Conservation (phyloP, 192 early-diverging fungal genomes). For the Coemansia sp. region DNA sequence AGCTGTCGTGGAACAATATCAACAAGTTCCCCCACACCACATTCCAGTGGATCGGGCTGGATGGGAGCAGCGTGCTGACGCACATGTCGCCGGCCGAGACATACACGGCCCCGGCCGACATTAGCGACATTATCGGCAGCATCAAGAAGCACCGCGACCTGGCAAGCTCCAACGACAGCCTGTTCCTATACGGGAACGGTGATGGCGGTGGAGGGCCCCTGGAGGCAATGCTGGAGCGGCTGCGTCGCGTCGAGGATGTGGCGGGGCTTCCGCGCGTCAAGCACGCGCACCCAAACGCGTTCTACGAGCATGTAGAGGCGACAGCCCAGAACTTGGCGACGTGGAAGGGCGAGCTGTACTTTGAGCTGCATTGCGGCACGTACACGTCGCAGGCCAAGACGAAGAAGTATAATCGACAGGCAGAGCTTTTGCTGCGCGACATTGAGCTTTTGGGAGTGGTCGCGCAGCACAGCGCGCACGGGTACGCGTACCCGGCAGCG, state of each 20-base stretch:
- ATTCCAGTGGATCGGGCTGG: slow-evolving; percentile 88
- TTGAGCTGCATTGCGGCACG: slow-evolving; percentile 97
- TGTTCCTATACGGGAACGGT: slow-evolving; percentile 92
- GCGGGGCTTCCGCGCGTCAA: slow-evolving; percentile 71
- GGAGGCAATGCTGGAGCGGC: slow-evolving; percentile 76
- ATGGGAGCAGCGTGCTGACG: slow-evolving; percentile 76
- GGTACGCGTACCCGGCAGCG: slow-evolving; percentile 61
- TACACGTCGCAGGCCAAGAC: slow-evolving; percentile 87
- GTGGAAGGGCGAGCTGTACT: slow-evolving; percentile 98
- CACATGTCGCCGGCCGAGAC: slow-evolving; percentile 93
- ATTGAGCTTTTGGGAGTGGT: slow-evolving; percentile 70
- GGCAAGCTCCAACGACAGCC: slow-evolving; percentile 74
- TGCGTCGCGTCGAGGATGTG: slow-evolving; percentile 66
- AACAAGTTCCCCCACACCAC: slow-evolving; percentile 98
- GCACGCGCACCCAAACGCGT: slow-evolving; percentile 70
- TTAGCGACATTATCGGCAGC: slow-evolving; percentile 54
- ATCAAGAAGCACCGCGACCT: slow-evolving; percentile 87
- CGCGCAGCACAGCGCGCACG: slow-evolving; percentile 7
- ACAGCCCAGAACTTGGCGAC: slow-evolving; percentile 60
- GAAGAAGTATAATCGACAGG: slow-evolving; percentile 81
- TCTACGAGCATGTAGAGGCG: slow-evolving; percentile 76
- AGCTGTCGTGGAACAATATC: slow-evolving; percentile 98
- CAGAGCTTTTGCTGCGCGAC: slow-evolving; percentile 79
- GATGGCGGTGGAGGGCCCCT: slow-evolving; percentile 94
- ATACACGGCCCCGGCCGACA: slow-evolving; percentile 60